Evolutionary conservation across 495 filamentous ascomycete genomes (phyloP).

Genomic region (Rhizodiscina lignyota): DNA sequence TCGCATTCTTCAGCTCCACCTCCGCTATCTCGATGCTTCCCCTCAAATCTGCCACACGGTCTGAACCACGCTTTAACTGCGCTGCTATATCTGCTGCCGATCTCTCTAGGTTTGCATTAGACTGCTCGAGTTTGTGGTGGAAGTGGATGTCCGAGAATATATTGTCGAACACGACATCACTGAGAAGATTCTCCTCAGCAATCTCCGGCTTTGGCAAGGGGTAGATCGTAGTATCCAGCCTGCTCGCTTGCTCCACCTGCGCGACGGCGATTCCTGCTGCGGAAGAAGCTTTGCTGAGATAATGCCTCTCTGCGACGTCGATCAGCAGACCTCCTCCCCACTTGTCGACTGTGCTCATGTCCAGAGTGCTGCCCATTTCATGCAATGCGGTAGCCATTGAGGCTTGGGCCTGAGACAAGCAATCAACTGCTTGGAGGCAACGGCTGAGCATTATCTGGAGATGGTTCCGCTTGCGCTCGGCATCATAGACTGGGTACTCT

Average conservation of each 20-base stretch:
- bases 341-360: conserved; percentile 6
- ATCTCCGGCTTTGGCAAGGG: conserved; percentile 14
- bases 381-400: conserved; percentile 5
- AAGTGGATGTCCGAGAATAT: conserved; percentile 29
- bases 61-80: too few species aligned
- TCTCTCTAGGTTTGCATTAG: too few species aligned
- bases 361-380: conserved; percentile 11
- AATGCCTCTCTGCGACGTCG: conserved; percentile 26
- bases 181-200: conserved; percentile 21
- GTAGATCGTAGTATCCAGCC: conserved; percentile 15
- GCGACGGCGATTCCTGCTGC: conserved; percentile 18
- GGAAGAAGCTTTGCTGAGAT: conserved; percentile 22
- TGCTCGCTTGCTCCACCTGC: conserved; percentile 19
- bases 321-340: conserved; percentile 6
- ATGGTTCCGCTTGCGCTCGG: conserved; percentile 12
- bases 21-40: too few species aligned
- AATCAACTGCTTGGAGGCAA: conserved; percentile 13
- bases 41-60: too few species aligned
- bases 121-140: conserved; percentile 26
- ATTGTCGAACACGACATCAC: conserved; percentile 31
- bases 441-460: conserved; percentile 13
- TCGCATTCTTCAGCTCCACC: too few species aligned
- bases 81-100: too few species aligned
- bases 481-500: conserved; percentile 15
- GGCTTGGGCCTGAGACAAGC: conserved; percentile 7